Base-by-base conservation (phyloP, 2,329 filamentous ascomycete genomes). In the Bertia moriformis region DNA sequence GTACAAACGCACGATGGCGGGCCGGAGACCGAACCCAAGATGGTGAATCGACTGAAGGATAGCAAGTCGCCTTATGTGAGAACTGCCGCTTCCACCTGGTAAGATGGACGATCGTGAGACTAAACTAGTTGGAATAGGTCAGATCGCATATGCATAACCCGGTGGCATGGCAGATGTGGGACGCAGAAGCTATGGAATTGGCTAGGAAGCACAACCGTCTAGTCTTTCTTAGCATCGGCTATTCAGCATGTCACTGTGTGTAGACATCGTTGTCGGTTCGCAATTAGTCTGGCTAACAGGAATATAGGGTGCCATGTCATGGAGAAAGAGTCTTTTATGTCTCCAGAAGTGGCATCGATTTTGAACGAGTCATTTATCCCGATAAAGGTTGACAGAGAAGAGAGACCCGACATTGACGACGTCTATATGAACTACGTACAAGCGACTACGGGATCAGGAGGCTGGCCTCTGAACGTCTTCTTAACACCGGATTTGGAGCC, bases 341-440 rank as follows among this genome's bases (percentile, higher is more conserved):
- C 93, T 48, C 65, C 73, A 2, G 77, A 86, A 45, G 79, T 94
- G 43, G 87, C 91, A 14, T 62, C 73, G 18, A 68, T 94, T 41
- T 69, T 98, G 24, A 98, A 96, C 62, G 68, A 79, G 43, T 73
- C 76, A 41, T 98, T 96, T 57, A 76, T 98, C 35, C 89, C 91
- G 3, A 78, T 96, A 55, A 83, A 95, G 49, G 74, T 96, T 51
- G 91, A 98, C 58, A 77, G 88, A 43, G 91, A 98, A 59, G 86
- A 94, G 59, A 78, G 89, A 18, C 89, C 89, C 5, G 88, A 96
- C 53, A 77, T 96, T 46, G 91, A 98, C 53, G 78, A 83, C 44
- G 88, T 96, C 46, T 96, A 96, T 58, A 95, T 95, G 86, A 94
- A 94, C 62, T 98, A 94, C 57, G 81, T 94, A 30, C 87, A 95